A percentile compares a stretch with the other conserved stretches of the same genome.
Evolutionary conservation across 345 rosid genomes (phyloP).

Genomic region (Gossypium longicalyx): DNA sequence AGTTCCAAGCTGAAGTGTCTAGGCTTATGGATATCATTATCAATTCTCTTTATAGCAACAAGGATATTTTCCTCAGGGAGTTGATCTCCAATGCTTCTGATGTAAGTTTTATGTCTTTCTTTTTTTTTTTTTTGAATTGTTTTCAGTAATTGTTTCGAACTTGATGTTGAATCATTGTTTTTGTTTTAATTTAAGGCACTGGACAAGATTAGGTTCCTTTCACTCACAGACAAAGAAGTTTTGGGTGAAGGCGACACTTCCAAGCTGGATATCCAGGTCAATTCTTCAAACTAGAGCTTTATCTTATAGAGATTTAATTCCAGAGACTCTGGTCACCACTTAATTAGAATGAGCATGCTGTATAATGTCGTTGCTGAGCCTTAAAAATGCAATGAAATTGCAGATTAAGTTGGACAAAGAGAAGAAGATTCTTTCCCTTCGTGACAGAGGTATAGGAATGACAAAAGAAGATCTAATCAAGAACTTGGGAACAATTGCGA

Average conservation of each 20-base stretch:
- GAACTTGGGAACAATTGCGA: conserved; percentile 96
- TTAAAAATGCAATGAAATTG: conserved; percentile 6
- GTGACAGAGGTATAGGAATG: conserved; percentile 97
- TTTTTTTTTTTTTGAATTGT: neutral
- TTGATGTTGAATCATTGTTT: neutral
- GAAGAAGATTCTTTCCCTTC: conserved; percentile 73
- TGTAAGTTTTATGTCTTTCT: conserved; percentile 36
- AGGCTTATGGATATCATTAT: conserved; percentile 95
- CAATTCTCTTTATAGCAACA: conserved; percentile 96
- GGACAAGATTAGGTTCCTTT: conserved; percentile 92
- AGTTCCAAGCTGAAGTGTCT: conserved; percentile 99
- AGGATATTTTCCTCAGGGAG: conserved; percentile 95
- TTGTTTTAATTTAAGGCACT: conserved; percentile 52
- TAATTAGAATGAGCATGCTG: neutral
- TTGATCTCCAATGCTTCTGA: conserved; percentile 97
- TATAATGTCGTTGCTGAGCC: neutral
- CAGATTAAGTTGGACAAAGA: conserved; percentile 95
- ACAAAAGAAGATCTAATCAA: conserved; percentile 96
- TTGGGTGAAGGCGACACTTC: conserved; percentile 89
- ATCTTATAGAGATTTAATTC: neutral
- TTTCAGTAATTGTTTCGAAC: neutral
- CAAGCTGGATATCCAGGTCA: conserved; percentile 95
- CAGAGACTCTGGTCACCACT: neutral
- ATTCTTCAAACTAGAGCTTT: neutral
- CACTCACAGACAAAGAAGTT: conserved; percentile 86